A percentile compares a stretch with the other conserved stretches of the same genome.
These are phyloP conservation scores for Somion occarium DNA, from an alignment of 1,284 basidiomycete species.

Conservation along the genomic window DNA sequence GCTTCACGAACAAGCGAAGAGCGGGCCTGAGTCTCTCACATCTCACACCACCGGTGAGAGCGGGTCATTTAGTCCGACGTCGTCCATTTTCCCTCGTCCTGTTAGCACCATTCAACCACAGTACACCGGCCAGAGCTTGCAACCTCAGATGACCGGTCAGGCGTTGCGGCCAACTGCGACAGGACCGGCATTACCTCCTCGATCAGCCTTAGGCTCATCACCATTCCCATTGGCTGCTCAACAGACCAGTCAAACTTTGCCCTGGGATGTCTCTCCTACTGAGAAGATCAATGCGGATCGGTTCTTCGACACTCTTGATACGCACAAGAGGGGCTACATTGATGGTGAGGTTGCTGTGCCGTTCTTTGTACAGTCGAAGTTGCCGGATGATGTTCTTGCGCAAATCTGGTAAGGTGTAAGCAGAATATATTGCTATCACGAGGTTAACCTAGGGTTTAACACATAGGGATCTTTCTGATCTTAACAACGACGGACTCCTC, in stretches of 20 bases:
- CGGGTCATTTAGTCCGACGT: slow-evolving; percentile 48
- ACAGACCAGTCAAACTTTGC: slow-evolving; percentile 23
- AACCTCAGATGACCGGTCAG: slow-evolving; percentile 44
- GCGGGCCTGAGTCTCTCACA: slow-evolving; percentile 31
- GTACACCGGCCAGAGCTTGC: slow-evolving; percentile 52
- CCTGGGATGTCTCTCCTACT: slow-evolving; percentile 83
- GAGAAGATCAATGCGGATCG: slow-evolving; percentile 82
- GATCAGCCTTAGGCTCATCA: slow-evolving; percentile 28
- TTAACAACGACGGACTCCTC: slow-evolving; percentile 85
- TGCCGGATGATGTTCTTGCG: slow-evolving; percentile 83
- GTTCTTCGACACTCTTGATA: slow-evolving; percentile 84
- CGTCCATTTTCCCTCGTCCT: slow-evolving; percentile 28
- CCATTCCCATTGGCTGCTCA: slow-evolving; percentile 21
- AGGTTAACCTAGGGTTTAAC: neutral
- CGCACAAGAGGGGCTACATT: slow-evolving; percentile 73
- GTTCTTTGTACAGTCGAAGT: slow-evolving; percentile 91
- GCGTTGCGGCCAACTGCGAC: slow-evolving; percentile 35
- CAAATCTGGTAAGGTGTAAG: slow-evolving; percentile 74
- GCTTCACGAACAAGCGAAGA: slow-evolving; percentile 82
- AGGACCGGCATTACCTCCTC: slow-evolving; percentile 42
- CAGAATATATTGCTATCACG: neutral
- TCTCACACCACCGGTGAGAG: slow-evolving; percentile 61
- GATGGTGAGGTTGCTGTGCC: slow-evolving; percentile 94
- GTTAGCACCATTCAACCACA: slow-evolving; percentile 47
- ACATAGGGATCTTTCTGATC: slow-evolving; percentile 88